Evolutionary conservation across 2,329 filamentous ascomycete genomes (phyloP).

Genomic region (Aspergillus sp.): DNA sequence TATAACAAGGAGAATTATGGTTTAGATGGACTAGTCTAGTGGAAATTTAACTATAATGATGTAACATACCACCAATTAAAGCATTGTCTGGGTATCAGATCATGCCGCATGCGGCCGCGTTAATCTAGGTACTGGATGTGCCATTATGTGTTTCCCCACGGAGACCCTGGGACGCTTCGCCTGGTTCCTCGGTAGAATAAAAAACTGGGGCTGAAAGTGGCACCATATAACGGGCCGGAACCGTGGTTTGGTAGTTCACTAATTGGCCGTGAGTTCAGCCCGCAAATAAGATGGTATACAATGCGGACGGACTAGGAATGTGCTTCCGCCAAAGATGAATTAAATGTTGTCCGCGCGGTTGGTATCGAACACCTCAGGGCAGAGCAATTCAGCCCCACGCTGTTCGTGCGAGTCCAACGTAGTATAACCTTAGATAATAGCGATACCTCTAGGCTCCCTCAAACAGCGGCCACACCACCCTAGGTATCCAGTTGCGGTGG

Average conservation of each 20-base stretch:
- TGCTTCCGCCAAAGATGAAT: neutral
- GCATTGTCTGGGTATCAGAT: neutral
- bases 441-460: neutral
- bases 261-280: neutral
- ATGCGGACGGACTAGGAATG: neutral
- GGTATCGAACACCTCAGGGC: neutral
- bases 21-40: neutral
- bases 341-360: neutral
- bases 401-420: neutral
- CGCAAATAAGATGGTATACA: neutral
- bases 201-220: neutral
- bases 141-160: neutral
- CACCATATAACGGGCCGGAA: neutral
- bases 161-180: neutral
- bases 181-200: neutral
- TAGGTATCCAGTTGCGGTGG: neutral
- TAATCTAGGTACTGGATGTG: neutral
- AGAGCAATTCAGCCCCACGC: neutral
- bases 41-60: neutral
- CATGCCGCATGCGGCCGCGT: neutral
- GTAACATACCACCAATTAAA: neutral
- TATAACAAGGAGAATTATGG: neutral
- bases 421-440: neutral
- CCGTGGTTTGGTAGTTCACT: neutral
- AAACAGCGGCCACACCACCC: neutral